Evolutionary conservation across 371 early-diverging fungal genomes (phyloP), one percentile per base, ranked within the genome.

Genomic region (Haplosporangium sp.): DNA sequence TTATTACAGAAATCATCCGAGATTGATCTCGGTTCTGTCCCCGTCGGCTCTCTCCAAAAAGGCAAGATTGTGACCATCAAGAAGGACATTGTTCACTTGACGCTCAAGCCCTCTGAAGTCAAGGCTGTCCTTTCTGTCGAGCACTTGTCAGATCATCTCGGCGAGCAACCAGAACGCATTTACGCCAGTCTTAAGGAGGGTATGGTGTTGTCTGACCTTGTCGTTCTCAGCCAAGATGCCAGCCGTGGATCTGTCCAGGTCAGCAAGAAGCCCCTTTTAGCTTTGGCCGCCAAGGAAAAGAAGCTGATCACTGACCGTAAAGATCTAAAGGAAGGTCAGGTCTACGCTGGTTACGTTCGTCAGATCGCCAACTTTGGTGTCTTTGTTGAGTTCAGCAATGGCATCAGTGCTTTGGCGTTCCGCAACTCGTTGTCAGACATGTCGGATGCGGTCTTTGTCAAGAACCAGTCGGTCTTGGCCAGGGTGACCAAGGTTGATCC

Each of bases 81-180:
- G 61, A 68, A 84, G 16, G 84, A 85, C 4, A 73, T 77, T 38
- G 83, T 87, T 60, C 71, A 84, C 36, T 42, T 94, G 47, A 80
- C 85, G 21, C 81, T 94, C 40, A 82, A 84, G 55, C 86, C 86
- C 9, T 84, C 87, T 20, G 67, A 83, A 47, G 83, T 82, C 21
- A 83, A 85, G 48, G 92, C 87, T 1, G 59, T 80, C 48, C 74
- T 94, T 38, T 60, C 80, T 12, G 81, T 85, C 45, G 62, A 75
- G n/a, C 93, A 94, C 65, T 68, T 92, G 10, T 86, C 88, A 43
- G 94, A 94, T 74, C 89, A 91, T 66, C 47, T 83, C 1, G 85
- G 84, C 51, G 65, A 82, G 14, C 80, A 83, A 37, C 67, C 80
- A 11, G 84, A 86, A 7, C 82, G 77, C 53, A 64, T 92, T 10